These are phyloP conservation scores for Ophiostoma montium DNA, from an alignment of 2,329 filamentous ascomycete genomes.

Conservation along the genomic window DNA sequence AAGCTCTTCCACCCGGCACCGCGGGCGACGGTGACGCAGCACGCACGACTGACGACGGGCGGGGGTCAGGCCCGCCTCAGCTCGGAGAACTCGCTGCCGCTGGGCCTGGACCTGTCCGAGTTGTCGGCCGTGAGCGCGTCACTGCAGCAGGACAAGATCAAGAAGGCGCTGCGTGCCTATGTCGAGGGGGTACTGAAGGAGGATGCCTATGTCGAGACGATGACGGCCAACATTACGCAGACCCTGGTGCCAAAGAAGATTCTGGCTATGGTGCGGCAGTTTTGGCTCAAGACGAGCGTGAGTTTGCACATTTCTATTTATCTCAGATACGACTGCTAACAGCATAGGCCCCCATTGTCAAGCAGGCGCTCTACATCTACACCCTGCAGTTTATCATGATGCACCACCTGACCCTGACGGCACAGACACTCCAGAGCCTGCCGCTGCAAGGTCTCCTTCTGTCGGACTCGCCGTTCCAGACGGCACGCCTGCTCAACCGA, in stretches of 20 bases:
- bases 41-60: slow-evolving; percentile 32
- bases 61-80: slow-evolving; percentile 26
- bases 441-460: slow-evolving; percentile 28
- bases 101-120: slow-evolving; percentile 34
- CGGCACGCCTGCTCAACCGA: slow-evolving; percentile 38
- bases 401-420: slow-evolving; percentile 38
- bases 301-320: slow-evolving; percentile 5
- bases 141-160: slow-evolving; percentile 32
- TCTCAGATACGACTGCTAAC: neutral
- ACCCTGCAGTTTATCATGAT: slow-evolving; percentile 44
- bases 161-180: slow-evolving; percentile 29
- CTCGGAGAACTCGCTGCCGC: slow-evolving; percentile 30
- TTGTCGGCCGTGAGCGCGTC: slow-evolving; percentile 18
- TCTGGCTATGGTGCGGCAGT: slow-evolving; percentile 33
- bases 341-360: slow-evolving; percentile 32
- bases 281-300: slow-evolving; percentile 30
- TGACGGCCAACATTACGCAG: slow-evolving; percentile 32
- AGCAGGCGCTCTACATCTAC: slow-evolving; percentile 38
- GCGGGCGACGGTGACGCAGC: slow-evolving; percentile 31
- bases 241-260: slow-evolving; percentile 33
- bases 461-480: slow-evolving; percentile 30
- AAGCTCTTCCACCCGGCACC: slow-evolving; percentile 36
- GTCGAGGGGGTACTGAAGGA: slow-evolving; percentile 34
- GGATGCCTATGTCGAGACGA: slow-evolving; percentile 32
- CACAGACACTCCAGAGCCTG: slow-evolving; percentile 27